Conservation (phyloP, 345 rosid genomes). For the Lagerstroemia speciosa region DNA sequence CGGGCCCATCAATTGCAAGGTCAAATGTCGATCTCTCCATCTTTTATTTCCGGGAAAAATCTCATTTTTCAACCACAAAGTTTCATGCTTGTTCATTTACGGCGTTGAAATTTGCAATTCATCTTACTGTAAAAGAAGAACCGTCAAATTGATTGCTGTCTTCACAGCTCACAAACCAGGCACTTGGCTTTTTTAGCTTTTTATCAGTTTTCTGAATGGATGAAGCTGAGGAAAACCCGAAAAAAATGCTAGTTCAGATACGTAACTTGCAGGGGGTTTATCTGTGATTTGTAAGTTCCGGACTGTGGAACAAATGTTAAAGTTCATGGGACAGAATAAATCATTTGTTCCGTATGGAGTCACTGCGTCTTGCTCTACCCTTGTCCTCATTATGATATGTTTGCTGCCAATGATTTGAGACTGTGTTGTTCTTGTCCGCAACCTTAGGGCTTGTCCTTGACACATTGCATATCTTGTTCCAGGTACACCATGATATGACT, state of each 20-base stretch:
- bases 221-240: too few species aligned
- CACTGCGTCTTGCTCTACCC: background rate
- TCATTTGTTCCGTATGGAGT: background rate
- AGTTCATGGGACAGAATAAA: background rate
- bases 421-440: background rate
- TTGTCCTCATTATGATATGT: too few species aligned
- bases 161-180: too few species aligned
- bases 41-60: background rate
- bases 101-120: background rate
- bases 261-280: too few species aligned
- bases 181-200: too few species aligned
- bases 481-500: conserved; percentile 90
- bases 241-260: too few species aligned
- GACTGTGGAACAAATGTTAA: too few species aligned
- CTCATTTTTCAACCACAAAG: background rate
- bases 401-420: too few species aligned
- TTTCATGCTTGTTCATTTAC: background rate
- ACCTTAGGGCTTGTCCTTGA: background rate
- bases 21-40: conserved; percentile 16
- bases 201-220: too few species aligned
- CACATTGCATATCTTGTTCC: conserved; percentile 16
- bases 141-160: too few species aligned
- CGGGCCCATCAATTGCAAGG: conserved; percentile 29
- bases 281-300: too few species aligned
- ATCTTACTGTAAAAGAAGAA: too few species aligned